These are phyloP conservation scores for Leccinum insolens DNA, from an alignment of 1,284 basidiomycete genomes.

Conservation along the genomic window DNA sequence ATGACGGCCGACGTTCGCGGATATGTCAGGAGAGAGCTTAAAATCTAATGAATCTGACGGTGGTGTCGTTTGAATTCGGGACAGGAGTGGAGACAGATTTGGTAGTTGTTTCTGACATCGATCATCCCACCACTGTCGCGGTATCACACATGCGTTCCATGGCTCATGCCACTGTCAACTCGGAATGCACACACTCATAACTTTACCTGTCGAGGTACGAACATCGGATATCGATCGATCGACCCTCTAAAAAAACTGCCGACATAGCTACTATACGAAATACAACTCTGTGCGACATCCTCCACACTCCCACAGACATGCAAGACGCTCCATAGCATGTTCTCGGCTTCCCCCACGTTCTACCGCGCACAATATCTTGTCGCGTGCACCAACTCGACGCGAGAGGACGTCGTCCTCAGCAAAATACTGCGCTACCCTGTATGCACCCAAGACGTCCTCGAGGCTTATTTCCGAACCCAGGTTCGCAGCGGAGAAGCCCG, in stretches of 20 bases:
- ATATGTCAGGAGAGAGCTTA: neutral
- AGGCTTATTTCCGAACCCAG: conserved; percentile 43
- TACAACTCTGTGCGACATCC: conserved; percentile 69
- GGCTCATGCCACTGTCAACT: conserved; percentile 32
- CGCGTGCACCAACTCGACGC: conserved; percentile 34
- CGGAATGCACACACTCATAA: conserved; percentile 31
- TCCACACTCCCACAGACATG: conserved; percentile 59
- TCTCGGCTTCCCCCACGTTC: conserved; percentile 51
- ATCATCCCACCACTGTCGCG: too few relatives aligned
- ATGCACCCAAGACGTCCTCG: conserved; percentile 60
- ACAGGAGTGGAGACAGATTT: conserved; percentile 5
- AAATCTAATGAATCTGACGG: too few relatives aligned
- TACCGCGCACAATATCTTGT: conserved; percentile 66
- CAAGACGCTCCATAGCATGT: conserved; percentile 52
- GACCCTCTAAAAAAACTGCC: conserved; percentile 2
- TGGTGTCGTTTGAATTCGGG: too few relatives aligned
- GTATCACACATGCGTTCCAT: neutral
- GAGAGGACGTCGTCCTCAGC: conserved; percentile 39
- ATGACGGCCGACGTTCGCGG: neutral
- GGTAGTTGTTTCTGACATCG: neutral
- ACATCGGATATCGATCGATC: neutral
- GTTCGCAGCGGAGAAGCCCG: neutral
- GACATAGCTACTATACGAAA: conserved; percentile 69
- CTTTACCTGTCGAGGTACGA: conserved; percentile 51
- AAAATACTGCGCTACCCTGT: conserved; percentile 64